Percentiles rank a stretch among this genome's conserved stretches.
Evolutionary conservation across 2,329 filamentous ascomycete genomes (phyloP).

Genomic region (Davidsoniella eucalypti): DNA sequence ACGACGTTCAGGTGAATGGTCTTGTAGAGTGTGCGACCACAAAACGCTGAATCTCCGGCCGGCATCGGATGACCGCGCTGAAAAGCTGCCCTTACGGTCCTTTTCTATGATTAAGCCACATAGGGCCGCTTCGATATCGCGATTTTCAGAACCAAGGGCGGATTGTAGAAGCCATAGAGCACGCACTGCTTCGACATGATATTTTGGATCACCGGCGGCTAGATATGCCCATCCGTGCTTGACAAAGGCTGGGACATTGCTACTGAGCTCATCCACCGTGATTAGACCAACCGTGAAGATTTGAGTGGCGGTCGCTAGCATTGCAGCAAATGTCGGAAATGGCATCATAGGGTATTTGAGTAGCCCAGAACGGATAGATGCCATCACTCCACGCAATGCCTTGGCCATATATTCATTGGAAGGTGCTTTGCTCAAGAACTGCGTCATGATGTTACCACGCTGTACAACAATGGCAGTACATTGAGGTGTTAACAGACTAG

Average conservation of each 20-base stretch:
- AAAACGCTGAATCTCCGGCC: constrained; percentile 57
- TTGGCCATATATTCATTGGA: not conserved
- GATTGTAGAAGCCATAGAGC: constrained; percentile 75
- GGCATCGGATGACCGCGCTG: constrained; percentile 36
- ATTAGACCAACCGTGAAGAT: constrained; percentile 6
- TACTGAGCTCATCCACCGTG: constrained; percentile 29
- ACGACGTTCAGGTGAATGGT: constrained; percentile 36
- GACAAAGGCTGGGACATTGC: constrained; percentile 52
- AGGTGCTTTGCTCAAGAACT: constrained; percentile 35
- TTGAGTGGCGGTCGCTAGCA: constrained; percentile 27
- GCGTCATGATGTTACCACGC: constrained; percentile 42
- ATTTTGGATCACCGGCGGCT: constrained; percentile 70
- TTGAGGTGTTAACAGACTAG: constrained; percentile 26
- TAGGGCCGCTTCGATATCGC: constrained; percentile 67
- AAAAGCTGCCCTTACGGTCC: constrained; percentile 31
- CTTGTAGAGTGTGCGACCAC: constrained; percentile 65
- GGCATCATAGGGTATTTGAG: constrained; percentile 32
- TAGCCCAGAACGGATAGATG: constrained; percentile 24
- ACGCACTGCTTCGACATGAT: constrained; percentile 82
- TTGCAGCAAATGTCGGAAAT: constrained; percentile 41
- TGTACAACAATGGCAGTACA: constrained; percentile 34
- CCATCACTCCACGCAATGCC: constrained; percentile 2
- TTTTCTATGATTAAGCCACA: constrained; percentile 48
- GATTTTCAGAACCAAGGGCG: constrained; percentile 46
- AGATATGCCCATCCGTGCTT: constrained; percentile 63